These are phyloP conservation scores for Phytopythium oedochilum DNA, from an alignment of 352 stramenopile species.

Conservation along the genomic window DNA sequence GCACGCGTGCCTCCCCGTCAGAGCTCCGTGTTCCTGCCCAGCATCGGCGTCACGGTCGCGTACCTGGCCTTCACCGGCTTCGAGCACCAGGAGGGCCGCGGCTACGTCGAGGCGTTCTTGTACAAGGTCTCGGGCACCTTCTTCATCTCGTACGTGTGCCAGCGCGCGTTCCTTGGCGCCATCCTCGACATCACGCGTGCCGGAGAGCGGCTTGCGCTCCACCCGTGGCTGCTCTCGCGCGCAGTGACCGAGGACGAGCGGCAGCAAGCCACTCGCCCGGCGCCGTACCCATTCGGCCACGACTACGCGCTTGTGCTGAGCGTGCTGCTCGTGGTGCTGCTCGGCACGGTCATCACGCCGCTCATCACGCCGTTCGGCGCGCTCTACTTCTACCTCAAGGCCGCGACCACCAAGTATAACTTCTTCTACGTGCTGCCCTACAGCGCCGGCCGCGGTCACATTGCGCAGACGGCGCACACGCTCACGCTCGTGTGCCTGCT, in stretches of 20 bases:
- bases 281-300: slow-evolving; percentile 64
- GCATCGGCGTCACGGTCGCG: slow-evolving; percentile 70
- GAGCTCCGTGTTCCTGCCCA: slow-evolving; percentile 76
- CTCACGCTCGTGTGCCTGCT: slow-evolving; percentile 67
- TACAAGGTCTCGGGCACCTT: slow-evolving; percentile 84
- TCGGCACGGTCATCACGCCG: slow-evolving; percentile 74
- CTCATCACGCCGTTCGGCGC: slow-evolving; percentile 75
- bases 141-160: slow-evolving; percentile 85
- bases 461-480: slow-evolving; percentile 53
- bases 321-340: slow-evolving; percentile 66
- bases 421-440: slow-evolving; percentile 75
- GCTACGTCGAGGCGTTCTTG: slow-evolving; percentile 78
- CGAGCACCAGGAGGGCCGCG: slow-evolving; percentile 33
- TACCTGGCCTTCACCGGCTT: slow-evolving; percentile 70
- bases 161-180: slow-evolving; percentile 66
- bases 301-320: slow-evolving; percentile 81
- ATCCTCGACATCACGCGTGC: slow-evolving; percentile 72
- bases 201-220: slow-evolving; percentile 53
- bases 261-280: slow-evolving; percentile 39
- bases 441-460: slow-evolving; percentile 57
- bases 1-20: slow-evolving; percentile 7
- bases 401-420: slow-evolving; percentile 74
- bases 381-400: slow-evolving; percentile 82
- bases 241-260: slow-evolving; percentile 56
- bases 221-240: slow-evolving; percentile 65